Conservation (phyloP, 768 basidiomycete species). For the Naganishia antarctica region DNA sequence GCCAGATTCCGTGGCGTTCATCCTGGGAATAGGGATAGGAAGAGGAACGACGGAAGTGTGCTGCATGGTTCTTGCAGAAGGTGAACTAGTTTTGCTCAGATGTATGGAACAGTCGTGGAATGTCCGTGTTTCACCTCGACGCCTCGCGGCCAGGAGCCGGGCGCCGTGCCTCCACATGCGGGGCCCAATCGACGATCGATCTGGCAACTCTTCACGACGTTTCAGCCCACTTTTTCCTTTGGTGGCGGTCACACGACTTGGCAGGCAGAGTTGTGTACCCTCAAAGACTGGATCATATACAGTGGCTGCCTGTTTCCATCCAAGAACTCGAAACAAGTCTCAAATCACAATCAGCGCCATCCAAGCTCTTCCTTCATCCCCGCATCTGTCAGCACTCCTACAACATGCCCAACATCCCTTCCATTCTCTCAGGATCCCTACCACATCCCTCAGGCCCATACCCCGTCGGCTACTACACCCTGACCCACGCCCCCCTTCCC, state of each 20-base stretch:
- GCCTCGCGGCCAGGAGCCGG: too few species aligned
- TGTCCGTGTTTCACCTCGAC: too few species aligned
- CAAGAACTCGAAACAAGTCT: too few species aligned
- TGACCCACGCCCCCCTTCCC: slow-evolving; percentile 7
- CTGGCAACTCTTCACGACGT: neutral
- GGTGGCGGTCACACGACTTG: neutral
- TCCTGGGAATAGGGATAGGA: neutral
- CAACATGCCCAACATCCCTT: slow-evolving; percentile 24
- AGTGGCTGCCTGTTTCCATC: too few species aligned
- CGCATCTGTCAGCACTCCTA: neutral
- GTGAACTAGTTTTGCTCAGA: too few species aligned
- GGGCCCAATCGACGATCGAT: slow-evolving; percentile 1
- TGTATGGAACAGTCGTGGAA: too few species aligned
- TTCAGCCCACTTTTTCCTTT: neutral
- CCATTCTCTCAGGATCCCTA: slow-evolving; percentile 14
- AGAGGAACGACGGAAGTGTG: neutral
- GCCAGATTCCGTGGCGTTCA: too few species aligned
- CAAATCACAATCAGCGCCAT: too few species aligned
- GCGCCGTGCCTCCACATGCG: neutral
- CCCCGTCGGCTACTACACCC: slow-evolving; percentile 23
- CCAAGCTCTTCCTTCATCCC: neutral
- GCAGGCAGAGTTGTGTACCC: too few species aligned
- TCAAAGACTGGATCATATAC: neutral
- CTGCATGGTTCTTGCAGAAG: neutral
- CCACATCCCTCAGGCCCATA: slow-evolving; percentile 11